phyloP scores from a whole-genome alignment of 768 basidiomycete genomes.

The Auricularia sp. region DNA sequence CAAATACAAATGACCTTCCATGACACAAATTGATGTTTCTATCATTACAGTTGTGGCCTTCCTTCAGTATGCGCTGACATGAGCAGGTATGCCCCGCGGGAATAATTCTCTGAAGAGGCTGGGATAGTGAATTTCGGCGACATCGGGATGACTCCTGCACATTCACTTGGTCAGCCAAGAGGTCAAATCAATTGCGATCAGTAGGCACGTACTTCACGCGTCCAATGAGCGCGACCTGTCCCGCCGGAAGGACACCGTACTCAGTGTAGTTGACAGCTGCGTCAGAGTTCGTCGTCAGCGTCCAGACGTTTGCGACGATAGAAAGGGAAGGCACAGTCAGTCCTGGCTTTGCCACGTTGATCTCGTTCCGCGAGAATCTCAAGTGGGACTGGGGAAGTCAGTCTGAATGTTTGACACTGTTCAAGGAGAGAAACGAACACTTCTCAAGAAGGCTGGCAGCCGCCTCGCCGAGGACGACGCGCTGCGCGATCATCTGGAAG shows the following conservation, averaged over 20 bases:
- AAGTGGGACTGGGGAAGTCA: conserved; percentile 39
- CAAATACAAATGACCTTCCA: too few relatives aligned
- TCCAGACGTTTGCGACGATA: too few relatives aligned
- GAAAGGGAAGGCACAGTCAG: conserved; percentile 45
- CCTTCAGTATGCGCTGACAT: conserved; percentile 37
- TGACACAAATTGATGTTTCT: not conserved
- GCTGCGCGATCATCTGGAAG: conserved; percentile 69
- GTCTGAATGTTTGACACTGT: not conserved
- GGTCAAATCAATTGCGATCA: not conserved
- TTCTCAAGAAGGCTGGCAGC: conserved; percentile 30
- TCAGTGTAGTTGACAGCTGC: conserved; percentile 78
- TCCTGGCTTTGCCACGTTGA: conserved; percentile 41
- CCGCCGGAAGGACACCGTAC: conserved; percentile 58
- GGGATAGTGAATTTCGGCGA: conserved; percentile 68
- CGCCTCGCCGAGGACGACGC: conserved; percentile 37
- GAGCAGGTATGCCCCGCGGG: conserved; percentile 47
- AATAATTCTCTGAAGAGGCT: conserved; percentile 60
- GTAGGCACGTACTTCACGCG: conserved; percentile 56
- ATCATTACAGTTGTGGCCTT: not conserved
- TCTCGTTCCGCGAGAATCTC: conserved; percentile 55
- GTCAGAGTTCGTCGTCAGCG: not conserved
- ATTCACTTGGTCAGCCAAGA: not conserved
- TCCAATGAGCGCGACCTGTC: conserved; percentile 64
- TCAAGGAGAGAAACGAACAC: conserved; percentile 12
- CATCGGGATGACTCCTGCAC: conserved; percentile 76